Conservation (phyloP, 352 stramenopile species). For the Pythium aquatile region DNA sequence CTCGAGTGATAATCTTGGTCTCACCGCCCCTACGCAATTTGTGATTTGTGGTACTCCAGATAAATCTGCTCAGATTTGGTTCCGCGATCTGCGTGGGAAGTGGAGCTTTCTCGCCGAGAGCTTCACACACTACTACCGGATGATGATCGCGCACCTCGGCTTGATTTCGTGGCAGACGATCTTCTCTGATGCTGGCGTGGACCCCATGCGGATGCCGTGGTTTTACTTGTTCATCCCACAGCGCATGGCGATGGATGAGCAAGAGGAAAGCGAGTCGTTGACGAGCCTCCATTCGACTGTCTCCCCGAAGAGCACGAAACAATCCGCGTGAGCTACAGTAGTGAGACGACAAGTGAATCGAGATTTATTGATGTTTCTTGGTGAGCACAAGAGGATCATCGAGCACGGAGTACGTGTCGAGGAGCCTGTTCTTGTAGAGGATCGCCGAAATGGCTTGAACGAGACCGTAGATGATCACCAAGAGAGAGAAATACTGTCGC, state of each 20-base stretch:
- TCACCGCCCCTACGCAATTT: background rate
- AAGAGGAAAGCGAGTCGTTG: slow-evolving; percentile 13
- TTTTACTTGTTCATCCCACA: slow-evolving; percentile 77
- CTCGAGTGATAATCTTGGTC: background rate
- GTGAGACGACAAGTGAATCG: background rate
- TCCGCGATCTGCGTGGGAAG: slow-evolving; percentile 46
- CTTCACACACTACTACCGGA: slow-evolving; percentile 80
- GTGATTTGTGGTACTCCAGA: background rate
- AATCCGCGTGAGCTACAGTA: background rate
- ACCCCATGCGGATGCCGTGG: slow-evolving; percentile 72
- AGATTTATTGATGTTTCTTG: slow-evolving; percentile 19
- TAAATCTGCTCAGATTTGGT: slow-evolving; percentile 56
- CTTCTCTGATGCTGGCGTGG: slow-evolving; percentile 59
- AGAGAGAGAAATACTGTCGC: slow-evolving; percentile 22
- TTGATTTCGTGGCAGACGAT: slow-evolving; percentile 76
- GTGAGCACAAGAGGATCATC: slow-evolving; percentile 20
- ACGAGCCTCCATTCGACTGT: background rate
- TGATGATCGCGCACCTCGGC: slow-evolving; percentile 76
- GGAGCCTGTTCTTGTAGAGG: slow-evolving; percentile 25
- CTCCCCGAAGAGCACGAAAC: background rate
- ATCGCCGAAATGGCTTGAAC: slow-evolving; percentile 8
- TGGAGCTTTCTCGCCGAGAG: slow-evolving; percentile 72
- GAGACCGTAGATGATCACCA: slow-evolving; percentile 27
- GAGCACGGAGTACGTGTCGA: slow-evolving; percentile 24
- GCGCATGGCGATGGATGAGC: slow-evolving; percentile 54